Evolutionary conservation across 768 basidiomycete genomes (phyloP).

Genomic region (Neoboletus magnificus): DNA sequence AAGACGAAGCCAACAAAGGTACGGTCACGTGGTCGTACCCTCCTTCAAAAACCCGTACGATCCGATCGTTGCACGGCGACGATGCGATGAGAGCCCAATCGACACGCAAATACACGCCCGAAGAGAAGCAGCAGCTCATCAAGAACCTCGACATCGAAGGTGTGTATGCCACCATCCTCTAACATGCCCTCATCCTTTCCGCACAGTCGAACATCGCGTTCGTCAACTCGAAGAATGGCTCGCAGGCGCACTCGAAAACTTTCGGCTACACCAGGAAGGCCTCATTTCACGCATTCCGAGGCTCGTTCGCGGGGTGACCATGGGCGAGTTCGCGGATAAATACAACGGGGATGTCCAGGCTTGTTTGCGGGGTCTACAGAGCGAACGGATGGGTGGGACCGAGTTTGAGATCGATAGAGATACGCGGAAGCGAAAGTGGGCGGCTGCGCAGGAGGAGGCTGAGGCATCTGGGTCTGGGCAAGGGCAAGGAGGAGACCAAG

Average conservation of each 20-base stretch:
- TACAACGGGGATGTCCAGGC: slow-evolving; percentile 75
- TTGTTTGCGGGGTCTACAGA: slow-evolving; percentile 65
- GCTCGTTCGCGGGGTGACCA: slow-evolving; percentile 64
- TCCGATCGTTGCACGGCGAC: not conserved
- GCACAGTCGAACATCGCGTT: slow-evolving; percentile 66
- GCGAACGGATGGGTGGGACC: slow-evolving; percentile 54
- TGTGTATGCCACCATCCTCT: slow-evolving; percentile 28
- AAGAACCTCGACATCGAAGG: slow-evolving; percentile 82
- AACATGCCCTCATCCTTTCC: not conserved
- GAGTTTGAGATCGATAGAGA: slow-evolving; percentile 60
- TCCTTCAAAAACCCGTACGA: slow-evolving; percentile 1
- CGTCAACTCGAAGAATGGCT: slow-evolving; percentile 77
- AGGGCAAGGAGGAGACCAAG: slow-evolving; percentile 11
- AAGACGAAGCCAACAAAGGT: too few species aligned
- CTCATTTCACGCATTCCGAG: slow-evolving; percentile 73
- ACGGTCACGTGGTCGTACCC: slow-evolving; percentile 10
- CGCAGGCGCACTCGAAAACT: slow-evolving; percentile 67
- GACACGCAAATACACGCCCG: slow-evolving; percentile 45
- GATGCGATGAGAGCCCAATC: slow-evolving; percentile 20
- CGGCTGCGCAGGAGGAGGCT: slow-evolving; percentile 55
- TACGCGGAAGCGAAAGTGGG: slow-evolving; percentile 76
- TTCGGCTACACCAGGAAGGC: slow-evolving; percentile 70
- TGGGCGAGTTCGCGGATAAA: slow-evolving; percentile 76
- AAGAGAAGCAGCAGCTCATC: slow-evolving; percentile 74
- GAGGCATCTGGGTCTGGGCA: slow-evolving; percentile 37